Evolutionary conservation across 257 asterid species (phyloP).

Genomic region (Paulownia fortunei): DNA sequence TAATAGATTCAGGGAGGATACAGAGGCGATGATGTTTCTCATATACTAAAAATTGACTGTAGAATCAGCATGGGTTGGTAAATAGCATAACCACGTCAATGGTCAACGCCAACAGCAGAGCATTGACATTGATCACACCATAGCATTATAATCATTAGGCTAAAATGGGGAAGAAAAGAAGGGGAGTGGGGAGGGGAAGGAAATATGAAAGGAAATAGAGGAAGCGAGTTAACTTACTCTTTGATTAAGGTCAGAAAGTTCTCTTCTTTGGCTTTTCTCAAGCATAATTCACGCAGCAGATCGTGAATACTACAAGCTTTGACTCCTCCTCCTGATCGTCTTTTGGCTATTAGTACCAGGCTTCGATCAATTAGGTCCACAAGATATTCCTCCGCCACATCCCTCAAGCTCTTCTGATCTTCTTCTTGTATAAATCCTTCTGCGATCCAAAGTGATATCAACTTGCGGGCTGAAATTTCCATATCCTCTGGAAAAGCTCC

Average conservation of each 20-base stretch:
- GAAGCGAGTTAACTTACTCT: neutral
- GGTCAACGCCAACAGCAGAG: neutral
- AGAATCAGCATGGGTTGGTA: neutral
- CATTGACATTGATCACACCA: neutral
- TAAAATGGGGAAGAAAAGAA: too few relatives aligned
- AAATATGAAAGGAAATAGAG: neutral
- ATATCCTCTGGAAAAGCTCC: conserved; percentile 29
- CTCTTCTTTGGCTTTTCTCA: conserved; percentile 26
- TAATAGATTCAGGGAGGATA: neutral
- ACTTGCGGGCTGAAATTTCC: conserved; percentile 12
- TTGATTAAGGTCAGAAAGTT: conserved; percentile 7
- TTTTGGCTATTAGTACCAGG: conserved; percentile 25
- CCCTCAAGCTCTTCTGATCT: neutral
- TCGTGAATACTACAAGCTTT: conserved; percentile 30
- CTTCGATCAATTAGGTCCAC: conserved; percentile 28
- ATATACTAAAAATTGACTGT: conserved; percentile 13
- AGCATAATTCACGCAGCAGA: conserved; percentile 30
- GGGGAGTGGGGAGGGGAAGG: too few relatives aligned
- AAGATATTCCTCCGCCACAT: conserved; percentile 23
- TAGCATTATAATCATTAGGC: neutral
- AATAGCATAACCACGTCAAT: too few relatives aligned
- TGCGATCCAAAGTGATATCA: conserved; percentile 32
- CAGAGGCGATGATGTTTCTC: conserved; percentile 26
- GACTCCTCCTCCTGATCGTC: conserved; percentile 17
- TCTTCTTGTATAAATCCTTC: conserved; percentile 34